Evolutionary conservation across 129 eudicot genomes (phyloP).

Genomic region (Arctium lappa): DNA sequence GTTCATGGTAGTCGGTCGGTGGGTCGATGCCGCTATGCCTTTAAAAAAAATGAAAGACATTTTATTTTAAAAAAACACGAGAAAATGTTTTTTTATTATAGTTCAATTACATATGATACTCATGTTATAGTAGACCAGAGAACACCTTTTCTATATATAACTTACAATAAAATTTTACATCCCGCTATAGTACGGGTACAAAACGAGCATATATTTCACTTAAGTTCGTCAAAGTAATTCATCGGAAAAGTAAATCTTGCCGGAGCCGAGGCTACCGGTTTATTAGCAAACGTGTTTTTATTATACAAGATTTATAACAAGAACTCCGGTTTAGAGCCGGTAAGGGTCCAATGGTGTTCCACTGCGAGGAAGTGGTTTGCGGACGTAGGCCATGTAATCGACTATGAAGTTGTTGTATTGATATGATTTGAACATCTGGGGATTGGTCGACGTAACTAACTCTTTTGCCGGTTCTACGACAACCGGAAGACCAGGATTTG

Average conservation of each 20-base stretch:
- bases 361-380: slow-evolving; percentile 10
- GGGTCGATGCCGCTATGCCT: too few species aligned
- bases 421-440: slow-evolving; percentile 30
- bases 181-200: background rate
- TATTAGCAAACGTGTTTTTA: background rate
- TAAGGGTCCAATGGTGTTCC: slow-evolving; percentile 28
- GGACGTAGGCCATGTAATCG: slow-evolving; percentile 8
- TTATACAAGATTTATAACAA: background rate
- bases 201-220: background rate
- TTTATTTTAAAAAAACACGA: too few species aligned
- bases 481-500: slow-evolving; percentile 24
- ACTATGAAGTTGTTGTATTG: slow-evolving; percentile 33
- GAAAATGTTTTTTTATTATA: too few species aligned
- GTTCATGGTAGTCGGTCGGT: too few species aligned
- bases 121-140: too few species aligned
- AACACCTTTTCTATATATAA: too few species aligned
- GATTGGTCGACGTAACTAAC: slow-evolving; percentile 7
- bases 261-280: background rate
- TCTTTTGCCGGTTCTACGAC: slow-evolving; percentile 43
- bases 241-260: background rate
- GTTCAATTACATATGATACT: too few species aligned
- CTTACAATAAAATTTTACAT: background rate
- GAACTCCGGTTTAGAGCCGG: background rate
- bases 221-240: background rate
- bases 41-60: too few species aligned